These are phyloP conservation scores for Trypanosoma mega DNA, from an alignment of 208 protist genomes.

Conservation along the genomic window DNA sequence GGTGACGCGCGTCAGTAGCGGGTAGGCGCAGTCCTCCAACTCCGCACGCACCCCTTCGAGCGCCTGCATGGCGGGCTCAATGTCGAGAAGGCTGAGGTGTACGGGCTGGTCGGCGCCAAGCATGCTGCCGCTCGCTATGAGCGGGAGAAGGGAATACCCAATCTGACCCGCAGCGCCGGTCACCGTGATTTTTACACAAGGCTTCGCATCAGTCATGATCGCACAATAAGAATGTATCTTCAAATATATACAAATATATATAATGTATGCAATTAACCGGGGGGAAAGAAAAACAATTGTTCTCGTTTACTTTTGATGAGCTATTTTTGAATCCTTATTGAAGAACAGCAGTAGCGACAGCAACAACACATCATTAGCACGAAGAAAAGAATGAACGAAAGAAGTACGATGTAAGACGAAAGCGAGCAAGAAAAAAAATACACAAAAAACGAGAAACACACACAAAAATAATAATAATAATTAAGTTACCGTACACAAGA, in stretches of 20 bases:
- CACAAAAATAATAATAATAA: too few species aligned
- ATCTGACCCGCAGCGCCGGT: conserved; percentile 98
- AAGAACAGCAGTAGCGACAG: too few species aligned
- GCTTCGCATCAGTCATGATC: not conserved
- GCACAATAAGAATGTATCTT: not conserved
- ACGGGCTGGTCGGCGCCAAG: conserved; percentile 88
- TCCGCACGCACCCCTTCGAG: conserved; percentile 92
- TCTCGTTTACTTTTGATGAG: too few species aligned
- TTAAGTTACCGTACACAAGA: too few species aligned
- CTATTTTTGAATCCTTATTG: too few species aligned
- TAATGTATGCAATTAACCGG: too few species aligned
- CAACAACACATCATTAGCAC: too few species aligned
- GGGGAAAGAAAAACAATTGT: too few species aligned
- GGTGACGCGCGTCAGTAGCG: conserved; percentile 78
- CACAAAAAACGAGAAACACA: conserved; percentile 6
- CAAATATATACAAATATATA: not conserved
- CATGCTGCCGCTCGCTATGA: conserved; percentile 92
- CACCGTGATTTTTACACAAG: conserved; percentile 72
- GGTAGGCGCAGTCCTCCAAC: conserved; percentile 93
- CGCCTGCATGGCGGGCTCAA: conserved; percentile 60
- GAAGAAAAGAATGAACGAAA: too few species aligned
- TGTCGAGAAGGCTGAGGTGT: conserved; percentile 92
- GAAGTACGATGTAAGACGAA: too few species aligned
- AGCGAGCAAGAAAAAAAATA: conserved; percentile 11
- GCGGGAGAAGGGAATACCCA: conserved; percentile 92